A percentile compares a stretch with the other conserved stretches of the same genome.
These are phyloP conservation scores for Truncatella angustata DNA, from an alignment of 2,329 filamentous ascomycete species.

Conservation along the genomic window DNA sequence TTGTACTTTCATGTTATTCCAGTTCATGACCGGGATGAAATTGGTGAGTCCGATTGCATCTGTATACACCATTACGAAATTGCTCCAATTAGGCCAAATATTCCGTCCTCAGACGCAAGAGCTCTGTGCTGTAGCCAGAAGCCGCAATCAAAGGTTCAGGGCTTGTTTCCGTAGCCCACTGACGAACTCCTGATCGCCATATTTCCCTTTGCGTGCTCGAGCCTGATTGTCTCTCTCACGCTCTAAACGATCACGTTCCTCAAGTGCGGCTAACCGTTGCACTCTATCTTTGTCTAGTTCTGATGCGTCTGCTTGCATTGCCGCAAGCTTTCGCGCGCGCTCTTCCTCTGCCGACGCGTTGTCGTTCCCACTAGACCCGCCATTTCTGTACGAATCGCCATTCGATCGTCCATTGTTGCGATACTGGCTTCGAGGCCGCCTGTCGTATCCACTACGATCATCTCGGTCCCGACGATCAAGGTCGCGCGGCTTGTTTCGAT, in stretches of 20 bases:
- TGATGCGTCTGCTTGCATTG: conserved; percentile 70
- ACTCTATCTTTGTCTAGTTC: conserved; percentile 70
- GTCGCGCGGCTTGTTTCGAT: neutral
- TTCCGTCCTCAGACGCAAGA: no score
- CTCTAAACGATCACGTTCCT: conserved; percentile 61
- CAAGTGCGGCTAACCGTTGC: conserved; percentile 64
- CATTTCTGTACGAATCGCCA: conserved; percentile 10
- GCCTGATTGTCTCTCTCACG: conserved; percentile 66
- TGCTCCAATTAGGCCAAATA: no score
- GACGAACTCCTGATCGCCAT: conserved; percentile 64
- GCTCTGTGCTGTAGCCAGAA: no score
- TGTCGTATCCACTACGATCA: neutral
- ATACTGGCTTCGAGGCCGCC: neutral
- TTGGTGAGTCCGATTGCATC: no score
- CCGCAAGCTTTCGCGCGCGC: conserved; percentile 64
- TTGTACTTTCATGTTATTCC: no score
- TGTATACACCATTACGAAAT: no score
- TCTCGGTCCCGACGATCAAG: no score
- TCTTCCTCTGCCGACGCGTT: conserved; percentile 40
- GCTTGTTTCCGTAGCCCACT: conserved; percentile 59
- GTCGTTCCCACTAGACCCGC: conserved; percentile 29
- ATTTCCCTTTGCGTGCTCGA: conserved; percentile 56
- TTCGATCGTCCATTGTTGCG: conserved; percentile 7
- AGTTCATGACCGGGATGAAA: no score
- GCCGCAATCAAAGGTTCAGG: conserved; percentile 17